phyloP scores from a whole-genome alignment of 2,329 filamentous ascomycete species.

The Penicillium sp. region DNA sequence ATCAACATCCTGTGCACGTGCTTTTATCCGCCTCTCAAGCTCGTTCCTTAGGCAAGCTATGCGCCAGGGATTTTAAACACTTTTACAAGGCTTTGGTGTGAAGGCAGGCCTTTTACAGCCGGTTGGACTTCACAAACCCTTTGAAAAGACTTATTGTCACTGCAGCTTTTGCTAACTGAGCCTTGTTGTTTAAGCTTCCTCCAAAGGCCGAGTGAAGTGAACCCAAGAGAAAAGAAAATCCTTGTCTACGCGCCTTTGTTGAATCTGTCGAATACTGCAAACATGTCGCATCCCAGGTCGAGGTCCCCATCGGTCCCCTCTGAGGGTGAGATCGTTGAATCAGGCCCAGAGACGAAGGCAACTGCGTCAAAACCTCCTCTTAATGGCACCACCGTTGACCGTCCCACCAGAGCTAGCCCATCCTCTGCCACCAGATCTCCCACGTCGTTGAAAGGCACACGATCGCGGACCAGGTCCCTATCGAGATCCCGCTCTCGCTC shows the following conservation, averaged over 20 bases:
- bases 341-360: slow-evolving; percentile 75
- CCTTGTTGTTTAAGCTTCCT: slow-evolving; percentile 29
- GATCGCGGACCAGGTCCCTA: slow-evolving; percentile 44
- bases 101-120: slow-evolving; percentile 37
- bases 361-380: slow-evolving; percentile 72
- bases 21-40: neutral
- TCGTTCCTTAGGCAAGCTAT: slow-evolving; percentile 10
- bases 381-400: slow-evolving; percentile 86
- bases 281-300: slow-evolving; percentile 50
- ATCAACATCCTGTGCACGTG: slow-evolving; percentile 4
- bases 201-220: slow-evolving; percentile 21
- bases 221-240: neutral
- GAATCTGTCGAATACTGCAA: slow-evolving; percentile 20
- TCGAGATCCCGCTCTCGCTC: slow-evolving; percentile 43
- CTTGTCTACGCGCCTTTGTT: neutral
- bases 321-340: slow-evolving; percentile 84
- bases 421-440: slow-evolving; percentile 49
- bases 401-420: slow-evolving; percentile 74
- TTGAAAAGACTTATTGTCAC: slow-evolving; percentile 24
- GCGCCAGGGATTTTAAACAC: slow-evolving; percentile 20
- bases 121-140: slow-evolving; percentile 46
- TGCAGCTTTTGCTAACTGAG: slow-evolving; percentile 42
- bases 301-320: slow-evolving; percentile 66
- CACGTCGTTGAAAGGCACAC: slow-evolving; percentile 49
- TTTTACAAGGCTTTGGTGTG: slow-evolving; percentile 31